phyloP scores from a whole-genome alignment of 116 monocot genomes.

The Cymodocea nodosa region DNA sequence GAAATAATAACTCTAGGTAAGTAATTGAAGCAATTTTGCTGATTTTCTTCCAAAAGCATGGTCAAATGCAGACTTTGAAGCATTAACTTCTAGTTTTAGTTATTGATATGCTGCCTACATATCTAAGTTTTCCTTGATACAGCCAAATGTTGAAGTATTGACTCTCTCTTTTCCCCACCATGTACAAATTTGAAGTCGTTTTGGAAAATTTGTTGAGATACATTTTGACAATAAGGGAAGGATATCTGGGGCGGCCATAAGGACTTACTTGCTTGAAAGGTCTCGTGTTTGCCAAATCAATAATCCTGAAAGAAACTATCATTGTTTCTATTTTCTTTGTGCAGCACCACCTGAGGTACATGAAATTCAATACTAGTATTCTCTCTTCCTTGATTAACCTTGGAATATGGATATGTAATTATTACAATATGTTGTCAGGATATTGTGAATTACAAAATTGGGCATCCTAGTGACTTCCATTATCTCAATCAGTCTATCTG shows the following conservation, averaged over 20 bases:
- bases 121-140: too few relatives aligned
- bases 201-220: slow-evolving; percentile 82
- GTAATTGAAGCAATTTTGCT: too few relatives aligned
- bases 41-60: too few relatives aligned
- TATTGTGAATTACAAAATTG: slow-evolving; percentile 44
- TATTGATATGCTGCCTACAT: too few relatives aligned
- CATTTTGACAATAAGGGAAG: slow-evolving; percentile 72
- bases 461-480: slow-evolving; percentile 39
- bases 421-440: slow-evolving; percentile 24
- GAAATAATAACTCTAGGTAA: slow-evolving; percentile 79
- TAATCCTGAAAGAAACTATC: slow-evolving; percentile 74
- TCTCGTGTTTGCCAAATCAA: slow-evolving; percentile 79
- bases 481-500: slow-evolving; percentile 76
- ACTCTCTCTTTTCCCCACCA: not conserved
- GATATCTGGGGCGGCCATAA: slow-evolving; percentile 76
- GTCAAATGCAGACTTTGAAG: too few relatives aligned
- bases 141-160: too few relatives aligned
- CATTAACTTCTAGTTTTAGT: too few relatives aligned
- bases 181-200: slow-evolving; percentile 31
- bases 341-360: slow-evolving; percentile 21
- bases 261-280: slow-evolving; percentile 80
- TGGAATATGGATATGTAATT: too few relatives aligned
- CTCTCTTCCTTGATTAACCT: not conserved
- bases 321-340: slow-evolving; percentile 81
- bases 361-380: not conserved